Evolutionary conservation across 2,329 filamentous ascomycete genomes (phyloP).

Genomic region (Neonectria sp.): DNA sequence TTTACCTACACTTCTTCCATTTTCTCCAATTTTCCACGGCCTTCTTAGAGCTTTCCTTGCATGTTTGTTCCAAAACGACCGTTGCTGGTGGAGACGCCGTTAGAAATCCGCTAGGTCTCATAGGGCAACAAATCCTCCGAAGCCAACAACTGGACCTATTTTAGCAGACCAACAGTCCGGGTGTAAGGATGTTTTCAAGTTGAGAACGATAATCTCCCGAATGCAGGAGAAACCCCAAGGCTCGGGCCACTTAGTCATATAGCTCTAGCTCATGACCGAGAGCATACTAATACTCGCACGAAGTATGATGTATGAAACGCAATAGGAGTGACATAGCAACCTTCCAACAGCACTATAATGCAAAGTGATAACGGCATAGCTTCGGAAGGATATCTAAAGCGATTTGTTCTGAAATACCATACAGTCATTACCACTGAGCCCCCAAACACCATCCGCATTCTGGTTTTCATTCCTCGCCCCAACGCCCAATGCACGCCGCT

Average conservation of each 20-base stretch:
- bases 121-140: conserved; percentile 41
- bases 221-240: neutral
- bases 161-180: neutral
- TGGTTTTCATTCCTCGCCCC: conserved; percentile 20
- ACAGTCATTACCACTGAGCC: conserved; percentile 21
- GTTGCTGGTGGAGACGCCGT: conserved; percentile 31
- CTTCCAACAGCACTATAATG: neutral
- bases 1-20: neutral
- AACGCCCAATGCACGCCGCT: conserved; percentile 27
- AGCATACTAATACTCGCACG: neutral
- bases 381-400: conserved; percentile 22
- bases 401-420: conserved; percentile 17
- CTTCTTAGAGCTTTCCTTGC: neutral
- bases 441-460: conserved; percentile 5
- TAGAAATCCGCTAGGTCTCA: conserved; percentile 41
- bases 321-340: neutral
- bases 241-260: neutral
- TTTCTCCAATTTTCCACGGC: neutral
- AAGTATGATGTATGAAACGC: neutral
- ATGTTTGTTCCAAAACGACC: conserved; percentile 13
- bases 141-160: conserved; percentile 18
- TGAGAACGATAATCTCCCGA: neutral
- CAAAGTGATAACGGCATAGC: neutral
- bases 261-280: neutral
- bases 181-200: neutral